Evolutionary conservation across 1,139 yeast species (phyloP).

Genomic region (Blastobotrys arbuscula): DNA sequence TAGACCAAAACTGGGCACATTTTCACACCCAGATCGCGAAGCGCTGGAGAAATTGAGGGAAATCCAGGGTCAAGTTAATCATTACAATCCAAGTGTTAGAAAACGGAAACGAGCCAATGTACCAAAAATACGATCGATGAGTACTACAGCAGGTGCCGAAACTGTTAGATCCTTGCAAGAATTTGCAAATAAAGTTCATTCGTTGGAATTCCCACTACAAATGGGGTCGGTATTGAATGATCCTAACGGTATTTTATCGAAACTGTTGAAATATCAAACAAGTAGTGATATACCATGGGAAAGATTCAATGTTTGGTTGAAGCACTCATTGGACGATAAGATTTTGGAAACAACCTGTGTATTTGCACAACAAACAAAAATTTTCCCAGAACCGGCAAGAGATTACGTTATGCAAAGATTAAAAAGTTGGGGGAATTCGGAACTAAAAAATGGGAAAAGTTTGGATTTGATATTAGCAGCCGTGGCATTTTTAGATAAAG

Average conservation of each 20-base stretch:
- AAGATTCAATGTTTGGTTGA: conserved; percentile 27
- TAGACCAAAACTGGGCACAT: conserved; percentile 23
- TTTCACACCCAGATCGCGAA: conserved; percentile 29
- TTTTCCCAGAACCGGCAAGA: conserved; percentile 20
- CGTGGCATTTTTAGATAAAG: neutral
- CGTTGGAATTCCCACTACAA: conserved; percentile 25
- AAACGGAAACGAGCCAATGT: neutral
- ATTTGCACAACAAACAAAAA: conserved; percentile 21
- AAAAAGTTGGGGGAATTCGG: conserved; percentile 1
- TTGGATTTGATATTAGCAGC: neutral
- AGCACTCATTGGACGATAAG: conserved; percentile 18
- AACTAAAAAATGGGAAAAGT: neutral
- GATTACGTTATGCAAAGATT: conserved; percentile 6
- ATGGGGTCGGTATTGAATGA: conserved; percentile 24
- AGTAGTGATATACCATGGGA: conserved; percentile 22
- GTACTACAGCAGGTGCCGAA: conserved; percentile 15
- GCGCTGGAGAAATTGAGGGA: conserved; percentile 14
- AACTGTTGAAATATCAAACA: conserved; percentile 23
- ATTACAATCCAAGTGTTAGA: neutral
- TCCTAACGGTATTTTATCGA: conserved; percentile 21
- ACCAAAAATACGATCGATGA: conserved; percentile 6
- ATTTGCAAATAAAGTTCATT: conserved; percentile 23
- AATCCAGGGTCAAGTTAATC: conserved; percentile 6
- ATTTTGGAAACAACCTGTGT: conserved; percentile 16
- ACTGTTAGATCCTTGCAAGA: conserved; percentile 20